These are phyloP conservation scores for Aspergillus japonicus DNA, from an alignment of 2,329 filamentous ascomycete species.

Conservation along the genomic window DNA sequence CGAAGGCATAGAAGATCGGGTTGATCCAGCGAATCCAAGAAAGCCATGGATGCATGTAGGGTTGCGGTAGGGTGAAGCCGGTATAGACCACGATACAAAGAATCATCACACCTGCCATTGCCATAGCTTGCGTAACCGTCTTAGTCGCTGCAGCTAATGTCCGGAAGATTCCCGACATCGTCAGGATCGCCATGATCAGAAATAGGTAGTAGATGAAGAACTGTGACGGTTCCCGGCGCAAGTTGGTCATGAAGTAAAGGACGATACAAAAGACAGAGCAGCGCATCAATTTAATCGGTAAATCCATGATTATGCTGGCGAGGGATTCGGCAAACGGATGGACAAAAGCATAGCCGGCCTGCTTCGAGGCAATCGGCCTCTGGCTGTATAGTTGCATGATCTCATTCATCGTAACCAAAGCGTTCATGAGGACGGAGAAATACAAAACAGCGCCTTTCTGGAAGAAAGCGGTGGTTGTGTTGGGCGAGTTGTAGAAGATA, in stretches of 20 bases:
- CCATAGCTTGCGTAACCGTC: constrained; percentile 52
- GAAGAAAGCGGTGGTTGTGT: constrained; percentile 12
- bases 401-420: constrained; percentile 63
- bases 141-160: constrained; percentile 47
- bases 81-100: constrained; percentile 34
- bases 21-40: constrained; percentile 41
- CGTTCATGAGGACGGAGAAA: constrained; percentile 80
- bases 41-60: constrained; percentile 52
- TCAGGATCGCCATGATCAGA: constrained; percentile 49
- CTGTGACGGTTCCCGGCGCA: constrained; percentile 47
- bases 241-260: constrained; percentile 61
- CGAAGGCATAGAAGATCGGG: constrained; percentile 34
- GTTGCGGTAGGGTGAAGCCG: constrained; percentile 41
- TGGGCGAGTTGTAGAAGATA: constrained; percentile 14
- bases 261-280: constrained; percentile 11
- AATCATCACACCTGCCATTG: constrained; percentile 39
- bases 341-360: constrained; percentile 14
- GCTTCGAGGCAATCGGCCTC: constrained; percentile 15
- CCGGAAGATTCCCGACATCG: constrained; percentile 57
- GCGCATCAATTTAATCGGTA: constrained; percentile 11
- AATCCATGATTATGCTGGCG: constrained; percentile 12
- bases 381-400: constrained; percentile 52
- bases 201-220: constrained; percentile 61
- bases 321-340: constrained; percentile 16
- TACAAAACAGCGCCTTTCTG: constrained; percentile 57